These are phyloP conservation scores for Prunus yedoensis DNA, from an alignment of 331 rosid genomes.

Conservation along the genomic window DNA sequence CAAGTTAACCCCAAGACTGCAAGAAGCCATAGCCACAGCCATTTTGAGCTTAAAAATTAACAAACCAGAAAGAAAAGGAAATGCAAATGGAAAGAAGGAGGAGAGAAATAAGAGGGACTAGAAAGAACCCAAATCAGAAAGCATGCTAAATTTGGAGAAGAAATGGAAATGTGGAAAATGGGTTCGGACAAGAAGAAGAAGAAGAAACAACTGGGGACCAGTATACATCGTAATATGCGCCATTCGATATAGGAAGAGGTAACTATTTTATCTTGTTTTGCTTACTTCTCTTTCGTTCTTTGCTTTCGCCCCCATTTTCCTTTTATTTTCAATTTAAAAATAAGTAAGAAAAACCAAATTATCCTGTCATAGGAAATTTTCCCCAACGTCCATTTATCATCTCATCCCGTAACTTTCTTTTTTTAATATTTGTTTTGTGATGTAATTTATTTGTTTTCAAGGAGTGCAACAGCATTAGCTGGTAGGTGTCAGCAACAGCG, in stretches of 20 bases:
- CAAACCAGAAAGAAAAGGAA: conserved; percentile 1
- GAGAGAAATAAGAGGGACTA: conserved; percentile 28
- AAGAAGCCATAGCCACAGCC: conserved; percentile 67
- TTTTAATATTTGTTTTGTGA: neutral
- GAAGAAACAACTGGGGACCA: conserved; percentile 24
- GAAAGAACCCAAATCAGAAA: conserved; percentile 21
- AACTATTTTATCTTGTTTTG: neutral
- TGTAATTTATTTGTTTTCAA: neutral
- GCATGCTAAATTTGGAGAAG: conserved; percentile 6
- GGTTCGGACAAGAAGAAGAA: conserved; percentile 15
- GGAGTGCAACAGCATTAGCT: neutral
- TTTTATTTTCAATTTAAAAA: neutral
- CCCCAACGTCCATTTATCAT: conserved; percentile 40
- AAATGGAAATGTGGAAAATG: conserved; percentile 23
- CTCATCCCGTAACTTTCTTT: conserved; percentile 7
- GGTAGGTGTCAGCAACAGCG: conserved; percentile 16
- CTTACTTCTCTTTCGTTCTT: neutral
- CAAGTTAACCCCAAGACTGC: conserved; percentile 44
- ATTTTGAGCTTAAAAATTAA: conserved; percentile 19
- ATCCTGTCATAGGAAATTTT: conserved; percentile 10
- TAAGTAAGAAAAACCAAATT: too few relatives aligned
- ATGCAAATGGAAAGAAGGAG: neutral
- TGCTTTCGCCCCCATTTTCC: neutral
- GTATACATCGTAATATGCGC: conserved; percentile 42
- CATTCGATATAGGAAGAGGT: conserved; percentile 30